Percentiles rank a stretch among this genome's conserved stretches.
Conservation (phyloP, 768 basidiomycete genomes). For the Boletus pseudo-olivaceus region DNA sequence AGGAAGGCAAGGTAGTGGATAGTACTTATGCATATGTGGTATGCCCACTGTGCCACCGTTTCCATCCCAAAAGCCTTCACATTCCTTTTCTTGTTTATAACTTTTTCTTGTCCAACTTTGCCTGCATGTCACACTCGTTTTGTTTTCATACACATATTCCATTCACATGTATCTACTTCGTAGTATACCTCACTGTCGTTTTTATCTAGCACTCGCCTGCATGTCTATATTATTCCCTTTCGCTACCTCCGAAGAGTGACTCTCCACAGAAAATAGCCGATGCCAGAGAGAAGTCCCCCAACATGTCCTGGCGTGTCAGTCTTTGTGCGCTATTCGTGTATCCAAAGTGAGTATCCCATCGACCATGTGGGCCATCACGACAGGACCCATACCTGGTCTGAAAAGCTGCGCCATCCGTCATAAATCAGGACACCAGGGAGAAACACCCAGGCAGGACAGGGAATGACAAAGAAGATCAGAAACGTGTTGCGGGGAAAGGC, state of each 20-base stretch:
- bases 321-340: constrained; percentile 39
- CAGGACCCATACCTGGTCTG: constrained; percentile 30
- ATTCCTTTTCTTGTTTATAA: constrained; percentile 1
- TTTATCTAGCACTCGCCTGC: constrained; percentile 1
- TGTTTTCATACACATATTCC: constrained; percentile 12
- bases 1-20: constrained; percentile 14
- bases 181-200: constrained; percentile 9
- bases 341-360: not conserved
- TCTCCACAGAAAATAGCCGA: constrained; percentile 46
- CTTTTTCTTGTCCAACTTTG: not conserved
- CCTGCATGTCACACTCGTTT: constrained; percentile 14
- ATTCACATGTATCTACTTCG: not conserved
- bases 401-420: constrained; percentile 34
- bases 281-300: constrained; percentile 60
- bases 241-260: constrained; percentile 27
- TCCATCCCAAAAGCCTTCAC: not conserved
- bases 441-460: constrained; percentile 74
- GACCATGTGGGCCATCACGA: not conserved
- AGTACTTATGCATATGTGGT: not conserved
- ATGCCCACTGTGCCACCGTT: not conserved
- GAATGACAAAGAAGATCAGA: constrained; percentile 70
- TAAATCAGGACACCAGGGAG: constrained; percentile 55
- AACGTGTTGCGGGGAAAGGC: constrained; percentile 63
- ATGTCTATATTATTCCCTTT: constrained; percentile 8
- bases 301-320: constrained; percentile 68